These are phyloP conservation scores for Borealophlyctis nickersoniae DNA, from an alignment of 192 early-diverging fungal genomes.

Conservation along the genomic window DNA sequence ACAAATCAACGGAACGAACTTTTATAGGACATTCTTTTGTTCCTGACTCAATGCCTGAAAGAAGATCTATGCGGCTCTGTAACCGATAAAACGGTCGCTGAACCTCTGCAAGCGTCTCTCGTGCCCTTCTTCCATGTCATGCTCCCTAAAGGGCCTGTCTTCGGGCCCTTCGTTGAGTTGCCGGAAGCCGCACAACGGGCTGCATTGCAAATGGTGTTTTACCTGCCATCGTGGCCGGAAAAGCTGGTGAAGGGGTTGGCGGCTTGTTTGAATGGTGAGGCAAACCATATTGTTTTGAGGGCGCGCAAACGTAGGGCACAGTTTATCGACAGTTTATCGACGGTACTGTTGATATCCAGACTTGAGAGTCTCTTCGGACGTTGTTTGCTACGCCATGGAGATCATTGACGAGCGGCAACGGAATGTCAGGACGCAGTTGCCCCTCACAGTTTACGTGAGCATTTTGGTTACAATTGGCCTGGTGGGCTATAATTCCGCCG, in stretches of 20 bases:
- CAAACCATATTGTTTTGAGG: not conserved
- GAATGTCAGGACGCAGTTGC: not conserved
- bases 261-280: conserved; percentile 10
- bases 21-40: conserved; percentile 13
- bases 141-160: conserved; percentile 18
- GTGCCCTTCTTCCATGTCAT: conserved; percentile 19
- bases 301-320: not conserved
- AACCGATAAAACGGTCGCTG: not conserved
- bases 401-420: conserved; percentile 17
- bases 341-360: not conserved
- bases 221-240: conserved; percentile 19
- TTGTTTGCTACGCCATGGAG: conserved; percentile 10
- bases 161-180: conserved; percentile 23
- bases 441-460: conserved; percentile 12
- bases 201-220: conserved; percentile 11
- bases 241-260: conserved; percentile 21
- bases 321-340: not conserved
- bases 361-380: not conserved
- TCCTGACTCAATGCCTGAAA: conserved; percentile 9
- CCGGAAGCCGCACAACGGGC: conserved; percentile 6
- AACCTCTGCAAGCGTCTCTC: conserved; percentile 1
- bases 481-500: conserved; percentile 18
- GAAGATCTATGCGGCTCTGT: conserved; percentile 8
- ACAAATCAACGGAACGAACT: not conserved
- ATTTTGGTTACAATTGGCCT: conserved; percentile 24